These are phyloP conservation scores for Colletotrichum liriopes DNA, from an alignment of 2,329 filamentous ascomycete genomes.

Conservation along the genomic window DNA sequence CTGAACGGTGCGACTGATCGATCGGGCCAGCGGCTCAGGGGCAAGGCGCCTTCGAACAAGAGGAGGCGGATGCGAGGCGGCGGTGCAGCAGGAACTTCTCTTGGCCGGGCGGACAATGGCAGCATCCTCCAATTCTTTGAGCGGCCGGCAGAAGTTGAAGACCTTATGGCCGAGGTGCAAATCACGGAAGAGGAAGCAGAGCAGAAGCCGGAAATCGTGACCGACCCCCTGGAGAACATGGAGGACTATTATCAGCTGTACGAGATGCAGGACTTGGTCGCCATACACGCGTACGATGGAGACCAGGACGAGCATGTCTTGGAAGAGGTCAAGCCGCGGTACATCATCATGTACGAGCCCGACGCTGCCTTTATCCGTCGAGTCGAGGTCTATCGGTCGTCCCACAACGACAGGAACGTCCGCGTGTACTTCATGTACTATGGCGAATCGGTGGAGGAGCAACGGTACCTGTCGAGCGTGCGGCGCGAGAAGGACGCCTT, in stretches of 20 bases:
- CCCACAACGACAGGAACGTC: conserved; percentile 89
- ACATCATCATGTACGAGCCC: conserved; percentile 99
- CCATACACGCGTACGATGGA: conserved; percentile 94
- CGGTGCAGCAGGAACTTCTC: conserved; percentile 70
- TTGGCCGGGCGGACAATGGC: conserved; percentile 79
- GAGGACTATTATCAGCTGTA: conserved; percentile 94
- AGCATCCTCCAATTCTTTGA: conserved; percentile 86
- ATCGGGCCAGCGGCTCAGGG: conserved; percentile 64
- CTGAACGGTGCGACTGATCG: conserved; percentile 77
- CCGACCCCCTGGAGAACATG: conserved; percentile 89
- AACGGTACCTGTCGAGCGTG: conserved; percentile 90
- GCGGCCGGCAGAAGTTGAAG: conserved; percentile 84
- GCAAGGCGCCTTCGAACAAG: conserved; percentile 85
- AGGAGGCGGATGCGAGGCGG: conserved; percentile 88
- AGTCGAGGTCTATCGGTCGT: conserved; percentile 96
- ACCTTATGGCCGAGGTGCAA: conserved; percentile 85
- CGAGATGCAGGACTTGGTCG: conserved; percentile 89
- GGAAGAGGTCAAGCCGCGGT: conserved; percentile 92
- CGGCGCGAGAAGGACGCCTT: conserved; percentile 98
- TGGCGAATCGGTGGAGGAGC: conserved; percentile 93
- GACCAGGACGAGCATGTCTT: conserved; percentile 97
- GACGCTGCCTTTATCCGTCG: conserved; percentile 94
- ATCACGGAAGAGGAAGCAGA: conserved; percentile 83
- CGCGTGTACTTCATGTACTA: conserved; percentile 98
- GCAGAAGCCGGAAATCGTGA: conserved; percentile 81